Percentiles rank a stretch among this genome's conserved stretches.
These are phyloP conservation scores for Roridomyces roridus DNA, from an alignment of 768 basidiomycete species.

Conservation along the genomic window DNA sequence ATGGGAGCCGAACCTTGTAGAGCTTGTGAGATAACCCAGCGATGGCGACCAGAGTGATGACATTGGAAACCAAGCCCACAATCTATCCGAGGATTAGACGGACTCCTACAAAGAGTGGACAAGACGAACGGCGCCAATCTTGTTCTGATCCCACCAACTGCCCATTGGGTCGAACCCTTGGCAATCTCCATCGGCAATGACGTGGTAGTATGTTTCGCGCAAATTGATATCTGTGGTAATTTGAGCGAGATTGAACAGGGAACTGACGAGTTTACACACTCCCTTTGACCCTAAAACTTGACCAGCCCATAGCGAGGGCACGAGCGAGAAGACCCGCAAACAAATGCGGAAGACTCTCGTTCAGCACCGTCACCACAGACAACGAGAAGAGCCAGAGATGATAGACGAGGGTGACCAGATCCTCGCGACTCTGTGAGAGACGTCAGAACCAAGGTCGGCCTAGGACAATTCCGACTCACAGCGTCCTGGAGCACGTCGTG, in stretches of 20 bases:
- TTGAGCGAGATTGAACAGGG: too few relatives aligned
- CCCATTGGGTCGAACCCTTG: slow-evolving; percentile 45
- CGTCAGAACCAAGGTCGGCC: too few relatives aligned
- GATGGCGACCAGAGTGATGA: slow-evolving; percentile 41
- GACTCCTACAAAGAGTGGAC: neutral
- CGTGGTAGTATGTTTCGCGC: slow-evolving; percentile 34
- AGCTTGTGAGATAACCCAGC: slow-evolving; percentile 47
- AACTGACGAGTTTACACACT: slow-evolving; percentile 4
- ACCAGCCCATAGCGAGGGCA: slow-evolving; percentile 53
- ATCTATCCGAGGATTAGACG: slow-evolving; percentile 33
- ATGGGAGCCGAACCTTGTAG: slow-evolving; percentile 40
- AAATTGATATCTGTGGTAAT: too few relatives aligned
- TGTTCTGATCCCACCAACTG: slow-evolving; percentile 47
- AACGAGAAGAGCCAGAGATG: slow-evolving; percentile 55
- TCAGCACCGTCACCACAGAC: slow-evolving; percentile 53
- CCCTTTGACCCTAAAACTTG: slow-evolving; percentile 46
- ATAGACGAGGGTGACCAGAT: slow-evolving; percentile 51
- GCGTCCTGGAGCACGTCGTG: slow-evolving; percentile 47
- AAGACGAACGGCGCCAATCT: slow-evolving; percentile 42
- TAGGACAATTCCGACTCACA: too few relatives aligned
- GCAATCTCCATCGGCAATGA: slow-evolving; percentile 47
- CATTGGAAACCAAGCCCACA: slow-evolving; percentile 47
- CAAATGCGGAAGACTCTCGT: slow-evolving; percentile 59
- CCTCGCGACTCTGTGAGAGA: slow-evolving; percentile 50
- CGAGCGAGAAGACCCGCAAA: slow-evolving; percentile 54